Percentiles rank a stretch among this genome's conserved stretches.
These are phyloP conservation scores for Aspergillus baeticus DNA, from an alignment of 495 filamentous ascomycete genomes.

Conservation along the genomic window DNA sequence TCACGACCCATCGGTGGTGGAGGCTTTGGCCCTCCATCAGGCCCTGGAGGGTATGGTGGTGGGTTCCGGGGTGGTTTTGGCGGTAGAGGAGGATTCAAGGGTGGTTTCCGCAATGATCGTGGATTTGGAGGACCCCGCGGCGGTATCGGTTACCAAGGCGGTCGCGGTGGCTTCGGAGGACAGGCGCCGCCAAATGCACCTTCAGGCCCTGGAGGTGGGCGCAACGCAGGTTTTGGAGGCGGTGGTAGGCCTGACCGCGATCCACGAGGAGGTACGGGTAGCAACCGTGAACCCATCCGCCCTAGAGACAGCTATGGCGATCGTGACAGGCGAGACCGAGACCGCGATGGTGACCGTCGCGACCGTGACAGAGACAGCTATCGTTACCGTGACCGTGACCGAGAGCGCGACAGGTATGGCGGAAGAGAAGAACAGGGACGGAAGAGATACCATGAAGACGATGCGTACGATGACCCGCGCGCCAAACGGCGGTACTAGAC, in stretches of 20 bases:
- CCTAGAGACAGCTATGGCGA: slow-evolving; percentile 47
- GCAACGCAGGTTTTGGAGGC: slow-evolving; percentile 49
- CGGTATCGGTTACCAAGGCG: slow-evolving; percentile 61
- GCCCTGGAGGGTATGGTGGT: slow-evolving; percentile 65
- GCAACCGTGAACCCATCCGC: slow-evolving; percentile 54
- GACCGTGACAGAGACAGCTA: slow-evolving; percentile 47
- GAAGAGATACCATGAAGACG: slow-evolving; percentile 57
- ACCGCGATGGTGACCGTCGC: slow-evolving; percentile 48
- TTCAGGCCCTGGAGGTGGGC: slow-evolving; percentile 70
- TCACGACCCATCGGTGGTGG: slow-evolving; percentile 65
- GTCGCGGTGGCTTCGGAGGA: slow-evolving; percentile 58
- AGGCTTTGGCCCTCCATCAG: slow-evolving; percentile 57
- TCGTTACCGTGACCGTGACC: slow-evolving; percentile 55
- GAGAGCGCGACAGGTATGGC: slow-evolving; percentile 53
- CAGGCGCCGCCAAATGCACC: slow-evolving; percentile 75
- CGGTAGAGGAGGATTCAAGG: slow-evolving; percentile 52
- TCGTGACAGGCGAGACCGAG: slow-evolving; percentile 58
- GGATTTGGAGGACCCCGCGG: slow-evolving; percentile 52
- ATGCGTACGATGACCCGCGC: slow-evolving; percentile 73
- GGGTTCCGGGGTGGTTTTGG: slow-evolving; percentile 63
- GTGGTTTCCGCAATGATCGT: slow-evolving; percentile 65
- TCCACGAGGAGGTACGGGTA: slow-evolving; percentile 47
- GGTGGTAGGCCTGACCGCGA: slow-evolving; percentile 41
- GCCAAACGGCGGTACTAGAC: slow-evolving; percentile 74
- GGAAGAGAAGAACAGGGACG: slow-evolving; percentile 58